Base-by-base conservation (phyloP, 768 basidiomycete genomes). In the Psilocybe subaeruginosa region DNA sequence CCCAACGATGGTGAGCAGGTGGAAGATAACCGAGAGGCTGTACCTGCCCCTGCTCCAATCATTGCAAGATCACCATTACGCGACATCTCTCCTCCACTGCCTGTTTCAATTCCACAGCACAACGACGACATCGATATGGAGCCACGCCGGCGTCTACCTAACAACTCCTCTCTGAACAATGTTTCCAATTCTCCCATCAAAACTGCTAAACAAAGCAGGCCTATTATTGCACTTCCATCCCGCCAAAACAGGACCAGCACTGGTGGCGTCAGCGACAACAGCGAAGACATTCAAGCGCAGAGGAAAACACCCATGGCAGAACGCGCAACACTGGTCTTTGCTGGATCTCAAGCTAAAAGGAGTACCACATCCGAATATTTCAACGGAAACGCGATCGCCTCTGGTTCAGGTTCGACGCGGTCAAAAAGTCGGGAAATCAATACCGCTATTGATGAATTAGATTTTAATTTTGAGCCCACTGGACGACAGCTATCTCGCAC, bases 101-200 rank as follows among this genome's bases (percentile, higher is more conserved):
- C 72, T 8, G 51, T 62, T 8, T 59, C 66, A 17, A 54, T 58
- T 14, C 61, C 62, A 30, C 69, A 72, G 29, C 69, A 72, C 27
- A 71, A 77, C 19, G 77, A 81, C 46, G 80, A 81, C 59, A 69
- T 71, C 48, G 72, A 78, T 51, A 74, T 79, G 60, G 76, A 77
- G 55, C 73, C 73, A 12, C 75, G 74, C 8, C 72, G 78, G 17
- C 75, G 79, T 4, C 54, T 80, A 11, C 78, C 79, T 14, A 29
- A 43, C 8, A 60, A 33, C 23, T 60, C 64, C 4, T 61, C 66
- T 30, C n/a, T 57, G 27, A 62, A 54, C 50, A 51, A 58, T 11
- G 37, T 33, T 11, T 53, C 65, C 17, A 9, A n/a, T 39, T 14
- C 48, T 5, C 31, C 53, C 16, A 54, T 48, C 35, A 41, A 27